Conservation (phyloP, 768 basidiomycete genomes). For the Suillus paluster region DNA sequence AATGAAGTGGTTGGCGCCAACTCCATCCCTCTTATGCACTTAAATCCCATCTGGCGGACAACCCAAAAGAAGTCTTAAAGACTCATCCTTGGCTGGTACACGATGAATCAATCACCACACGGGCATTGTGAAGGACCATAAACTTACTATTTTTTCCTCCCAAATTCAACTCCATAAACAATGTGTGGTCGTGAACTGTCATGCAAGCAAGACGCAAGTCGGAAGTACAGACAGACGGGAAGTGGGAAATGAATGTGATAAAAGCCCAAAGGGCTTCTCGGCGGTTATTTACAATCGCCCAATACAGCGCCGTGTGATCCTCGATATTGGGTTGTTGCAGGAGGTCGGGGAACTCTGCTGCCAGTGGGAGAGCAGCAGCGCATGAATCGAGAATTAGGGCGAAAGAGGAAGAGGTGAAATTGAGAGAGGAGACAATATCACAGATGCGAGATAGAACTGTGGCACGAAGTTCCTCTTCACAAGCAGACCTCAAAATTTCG, state of each 20-base stretch:
- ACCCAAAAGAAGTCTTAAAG: conserved; percentile 26
- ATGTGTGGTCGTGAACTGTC: not conserved
- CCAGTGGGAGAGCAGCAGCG: conserved; percentile 57
- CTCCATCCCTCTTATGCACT: conserved; percentile 53
- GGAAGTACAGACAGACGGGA: conserved; percentile 42
- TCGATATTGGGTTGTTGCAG: conserved; percentile 1
- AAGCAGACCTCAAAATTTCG: no score
- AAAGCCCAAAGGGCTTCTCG: conserved; percentile 31
- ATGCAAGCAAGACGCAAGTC: conserved; percentile 68
- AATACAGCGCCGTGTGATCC: conserved; percentile 1
- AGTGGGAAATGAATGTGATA: conserved; percentile 48
- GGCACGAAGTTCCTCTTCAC: conserved; percentile 46
- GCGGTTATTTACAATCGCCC: conserved; percentile 26
- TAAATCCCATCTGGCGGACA: conserved; percentile 50
- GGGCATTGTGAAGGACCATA: not conserved
- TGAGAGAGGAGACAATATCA: conserved; percentile 43
- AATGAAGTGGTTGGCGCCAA: conserved; percentile 47
- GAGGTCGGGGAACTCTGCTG: conserved; percentile 33
- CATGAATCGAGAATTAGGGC: conserved; percentile 57
- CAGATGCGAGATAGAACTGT: conserved; percentile 57
- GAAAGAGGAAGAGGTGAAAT: conserved; percentile 26
- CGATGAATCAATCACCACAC: no score
- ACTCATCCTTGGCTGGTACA: conserved; percentile 41
- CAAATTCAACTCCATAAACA: not conserved
- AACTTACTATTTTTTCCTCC: not conserved